A percentile compares a stretch with the other conserved stretches of the same genome.
phyloP scores from a whole-genome alignment of 176 grass and related monocot genomes.

The Carex pumila region DNA sequence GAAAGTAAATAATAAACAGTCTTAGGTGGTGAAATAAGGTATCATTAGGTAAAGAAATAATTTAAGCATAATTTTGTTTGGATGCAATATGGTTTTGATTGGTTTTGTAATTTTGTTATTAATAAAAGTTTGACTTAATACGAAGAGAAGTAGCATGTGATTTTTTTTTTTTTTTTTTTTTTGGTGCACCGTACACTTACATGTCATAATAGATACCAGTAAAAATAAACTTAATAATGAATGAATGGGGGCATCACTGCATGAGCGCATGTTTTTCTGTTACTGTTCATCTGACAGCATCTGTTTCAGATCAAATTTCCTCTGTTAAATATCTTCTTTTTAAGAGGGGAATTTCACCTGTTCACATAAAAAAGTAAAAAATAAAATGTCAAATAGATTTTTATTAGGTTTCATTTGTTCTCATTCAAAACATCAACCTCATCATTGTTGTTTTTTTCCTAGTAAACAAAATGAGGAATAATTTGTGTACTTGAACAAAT shows the following conservation, averaged over 20 bases:
- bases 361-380: neutral
- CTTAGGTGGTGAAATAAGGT: neutral
- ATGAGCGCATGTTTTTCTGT: constrained; percentile 4
- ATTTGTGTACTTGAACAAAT: neutral
- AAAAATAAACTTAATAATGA: neutral
- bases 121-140: neutral
- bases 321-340: neutral
- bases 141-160: neutral
- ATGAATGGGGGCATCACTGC: neutral
- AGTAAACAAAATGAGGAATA: neutral
- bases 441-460: neutral
- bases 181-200: neutral
- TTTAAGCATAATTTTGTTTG: neutral
- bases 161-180: neutral
- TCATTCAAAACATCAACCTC: neutral
- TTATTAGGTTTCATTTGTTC: neutral
- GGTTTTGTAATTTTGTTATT: neutral
- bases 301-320: neutral
- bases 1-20: no score
- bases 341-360: neutral
- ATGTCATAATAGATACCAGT: neutral
- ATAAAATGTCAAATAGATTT: neutral
- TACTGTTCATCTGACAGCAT: constrained; percentile 10
- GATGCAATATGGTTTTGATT: neutral
- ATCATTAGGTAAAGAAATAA: neutral